Conservation (phyloP, 1,284 basidiomycete genomes). For the Microbotryomycetes sp. region DNA sequence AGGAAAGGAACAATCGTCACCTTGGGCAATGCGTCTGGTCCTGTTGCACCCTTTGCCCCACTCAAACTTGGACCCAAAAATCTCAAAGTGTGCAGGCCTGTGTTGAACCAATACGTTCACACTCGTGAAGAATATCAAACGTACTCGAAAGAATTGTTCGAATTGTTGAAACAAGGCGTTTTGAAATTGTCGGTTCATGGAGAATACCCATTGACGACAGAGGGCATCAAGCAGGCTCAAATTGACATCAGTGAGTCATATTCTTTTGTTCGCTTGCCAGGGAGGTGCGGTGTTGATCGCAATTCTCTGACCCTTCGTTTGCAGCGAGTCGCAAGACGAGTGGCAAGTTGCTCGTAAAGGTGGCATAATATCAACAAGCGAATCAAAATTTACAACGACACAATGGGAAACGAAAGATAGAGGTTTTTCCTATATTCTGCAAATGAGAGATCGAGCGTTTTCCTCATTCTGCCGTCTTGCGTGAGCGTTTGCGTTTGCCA, state of each 20-base stretch:
- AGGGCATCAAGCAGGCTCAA: conserved; percentile 73
- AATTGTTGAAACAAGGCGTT: conserved; percentile 54
- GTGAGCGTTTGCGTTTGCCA: background rate
- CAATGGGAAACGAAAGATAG: background rate
- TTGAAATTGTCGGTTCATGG: conserved; percentile 64
- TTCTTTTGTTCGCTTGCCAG: background rate
- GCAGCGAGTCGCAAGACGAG: conserved; percentile 60
- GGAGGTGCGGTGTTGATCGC: background rate
- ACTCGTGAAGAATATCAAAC: conserved; percentile 63
- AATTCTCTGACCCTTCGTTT: background rate
- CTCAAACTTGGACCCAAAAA: conserved; percentile 76
- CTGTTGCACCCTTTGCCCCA: conserved; percentile 56
- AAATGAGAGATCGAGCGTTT: background rate
- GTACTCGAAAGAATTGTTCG: conserved; percentile 64
- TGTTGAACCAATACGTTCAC: conserved; percentile 50
- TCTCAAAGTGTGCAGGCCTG: conserved; percentile 52
- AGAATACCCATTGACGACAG: conserved; percentile 69
- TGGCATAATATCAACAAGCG: conserved; percentile 37
- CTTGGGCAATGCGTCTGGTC: conserved; percentile 84
- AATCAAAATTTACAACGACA: background rate
- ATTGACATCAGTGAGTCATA: conserved; percentile 54
- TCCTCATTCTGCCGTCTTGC: too few species aligned
- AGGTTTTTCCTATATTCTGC: background rate
- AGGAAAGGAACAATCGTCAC: conserved; percentile 57
- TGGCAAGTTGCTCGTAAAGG: conserved; percentile 74